These are phyloP conservation scores for Wickerhamomyces ciferrii DNA, from an alignment of 805 yeast species.

Conservation along the genomic window DNA sequence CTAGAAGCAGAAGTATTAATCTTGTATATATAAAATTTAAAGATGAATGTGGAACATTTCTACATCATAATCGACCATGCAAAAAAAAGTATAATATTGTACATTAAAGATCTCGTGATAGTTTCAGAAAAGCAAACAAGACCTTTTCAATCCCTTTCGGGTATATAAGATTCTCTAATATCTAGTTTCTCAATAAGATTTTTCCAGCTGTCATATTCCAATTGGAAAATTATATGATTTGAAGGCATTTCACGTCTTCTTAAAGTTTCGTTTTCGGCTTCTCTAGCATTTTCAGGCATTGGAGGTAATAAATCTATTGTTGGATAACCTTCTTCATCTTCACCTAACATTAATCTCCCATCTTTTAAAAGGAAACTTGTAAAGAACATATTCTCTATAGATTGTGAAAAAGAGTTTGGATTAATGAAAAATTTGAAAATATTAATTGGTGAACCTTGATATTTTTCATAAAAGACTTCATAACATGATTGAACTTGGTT, in stretches of 20 bases:
- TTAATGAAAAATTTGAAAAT: slow-evolving; percentile 66
- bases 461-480: slow-evolving; percentile 28
- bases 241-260: slow-evolving; percentile 24
- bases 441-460: slow-evolving; percentile 37
- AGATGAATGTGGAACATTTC: no score
- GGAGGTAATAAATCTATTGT: slow-evolving; percentile 29
- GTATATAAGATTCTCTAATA: slow-evolving; percentile 52
- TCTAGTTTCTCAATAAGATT: slow-evolving; percentile 45
- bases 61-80: slow-evolving; percentile 1
- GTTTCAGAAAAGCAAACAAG: no score
- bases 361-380: slow-evolving; percentile 77
- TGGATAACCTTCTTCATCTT: slow-evolving; percentile 43
- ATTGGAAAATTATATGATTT: slow-evolving; percentile 67
- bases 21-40: not conserved
- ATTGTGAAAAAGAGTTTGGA: slow-evolving; percentile 70
- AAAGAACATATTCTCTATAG: slow-evolving; percentile 81
- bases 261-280: slow-evolving; percentile 18
- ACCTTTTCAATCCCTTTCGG: slow-evolving; percentile 29
- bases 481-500: slow-evolving; percentile 55
- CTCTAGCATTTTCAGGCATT: slow-evolving; percentile 20
- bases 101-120: no score
- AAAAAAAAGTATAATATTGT: no score
- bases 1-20: no score
- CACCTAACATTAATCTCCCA: slow-evolving; percentile 53
- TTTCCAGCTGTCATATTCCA: slow-evolving; percentile 66